Percentiles rank a stretch among this genome's conserved stretches.
phyloP scores from a whole-genome alignment of 179 eudicot species.

The Heliamphora pulchella region DNA sequence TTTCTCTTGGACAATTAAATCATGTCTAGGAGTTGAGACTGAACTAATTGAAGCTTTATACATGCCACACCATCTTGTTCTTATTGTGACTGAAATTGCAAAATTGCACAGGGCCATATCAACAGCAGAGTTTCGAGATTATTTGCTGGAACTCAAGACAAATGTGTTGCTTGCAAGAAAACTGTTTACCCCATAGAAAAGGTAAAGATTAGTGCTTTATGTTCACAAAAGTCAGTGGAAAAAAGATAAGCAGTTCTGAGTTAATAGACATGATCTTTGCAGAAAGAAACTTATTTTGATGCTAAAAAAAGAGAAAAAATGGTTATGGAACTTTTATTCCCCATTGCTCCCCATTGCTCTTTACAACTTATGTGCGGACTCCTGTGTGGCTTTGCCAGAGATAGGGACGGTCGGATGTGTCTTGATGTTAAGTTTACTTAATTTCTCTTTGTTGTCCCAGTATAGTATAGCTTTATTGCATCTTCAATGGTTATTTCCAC shows the following conservation, averaged over 20 bases:
- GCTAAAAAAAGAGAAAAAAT: neutral
- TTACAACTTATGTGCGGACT: neutral
- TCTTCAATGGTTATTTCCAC: neutral
- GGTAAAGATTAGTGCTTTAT: too few relatives aligned
- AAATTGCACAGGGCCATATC: slow-evolving; percentile 37
- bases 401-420: neutral
- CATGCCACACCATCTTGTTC: neutral
- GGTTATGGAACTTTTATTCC: too few relatives aligned
- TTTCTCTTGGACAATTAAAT: neutral
- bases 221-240: too few relatives aligned
- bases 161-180: slow-evolving; percentile 80
- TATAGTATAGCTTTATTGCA: neutral
- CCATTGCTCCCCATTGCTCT: neutral
- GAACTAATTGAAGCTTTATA: neutral
- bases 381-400: neutral
- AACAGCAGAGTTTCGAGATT: slow-evolving; percentile 60
- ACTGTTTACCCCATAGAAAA: slow-evolving; percentile 92
- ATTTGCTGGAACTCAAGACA: slow-evolving; percentile 90
- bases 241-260: neutral
- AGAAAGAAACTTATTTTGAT: neutral
- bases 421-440: neutral
- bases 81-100: neutral
- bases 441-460: neutral
- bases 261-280: neutral
- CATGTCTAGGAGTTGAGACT: neutral